Evolutionary conservation across 805 yeast species (phyloP), one percentile per base, ranked within the genome.

Genomic region (Metschnikowia aberdeeniae): DNA sequence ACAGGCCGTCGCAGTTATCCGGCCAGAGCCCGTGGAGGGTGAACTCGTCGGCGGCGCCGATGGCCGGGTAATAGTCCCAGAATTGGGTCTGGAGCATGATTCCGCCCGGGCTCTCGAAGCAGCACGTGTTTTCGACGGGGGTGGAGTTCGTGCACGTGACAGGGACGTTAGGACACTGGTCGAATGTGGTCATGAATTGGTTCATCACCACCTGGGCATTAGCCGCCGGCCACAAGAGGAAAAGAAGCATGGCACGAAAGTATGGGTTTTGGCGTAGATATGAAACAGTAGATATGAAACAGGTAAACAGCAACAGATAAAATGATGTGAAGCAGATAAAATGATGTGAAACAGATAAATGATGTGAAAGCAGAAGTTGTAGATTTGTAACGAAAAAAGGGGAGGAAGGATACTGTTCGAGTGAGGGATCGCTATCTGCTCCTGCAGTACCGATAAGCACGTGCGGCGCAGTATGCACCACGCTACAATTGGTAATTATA

Each of bases 21-120:
- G 70, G 72, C 75, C 75, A 70, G 36, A 69, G 60, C 3, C 76
- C 76, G 46, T 71, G 76, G 36, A 71, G 57, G n/a, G 76, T 71
- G 51, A 69, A 71, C 7, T 63, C 56, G 34, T 67, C 62, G 32
- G 57, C 56, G 20, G 63, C 43, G 20, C 73, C 72, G 50, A 64
- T 55, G 11, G 66, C 57, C 1, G 66, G 62, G 36, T 59, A 54
- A 50, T 61, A 65, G 54, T 66, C 68, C 70, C 75, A 70, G 49
- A 70, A 71, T 52, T 71, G 76, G 7, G 76, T 66, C 45, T 62
- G 70, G 52, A 70, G 58, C 47, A 71, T 55, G 17, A 69, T 58
- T 1, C 76, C 76, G 8, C 66, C 64, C 11, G 71, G 70, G 30
- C 59, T 52, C 44, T 71, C 76, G 50, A 70, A 71, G 44, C 75